Evolutionary conservation across 345 rosid species (phyloP), one percentile per base, ranked within the genome.

Genomic region (Gossypium mustelinum): DNA sequence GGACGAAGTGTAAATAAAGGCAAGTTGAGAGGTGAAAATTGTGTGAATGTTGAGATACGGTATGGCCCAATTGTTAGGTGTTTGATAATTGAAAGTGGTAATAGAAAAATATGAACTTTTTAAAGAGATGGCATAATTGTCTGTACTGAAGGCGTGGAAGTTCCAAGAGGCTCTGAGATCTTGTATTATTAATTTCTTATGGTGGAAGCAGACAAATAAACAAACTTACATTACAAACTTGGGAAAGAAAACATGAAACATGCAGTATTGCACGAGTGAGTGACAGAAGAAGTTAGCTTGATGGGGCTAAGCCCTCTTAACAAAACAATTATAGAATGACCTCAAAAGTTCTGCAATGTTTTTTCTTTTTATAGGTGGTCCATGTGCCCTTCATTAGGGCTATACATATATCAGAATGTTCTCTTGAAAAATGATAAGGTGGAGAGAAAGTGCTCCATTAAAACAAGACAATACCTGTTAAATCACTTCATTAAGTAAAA

Each of bases 261-360:
- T 9, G 71, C 71, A 47, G 39, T 12, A 1, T 67, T 47, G 71
- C 71, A 67, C 54, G 55, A 67, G 71, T 22, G 55, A n/a, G 14
- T 41, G 50, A 64, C 24, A n/a, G 50, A 67, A 45, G 71, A 67
- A 45, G 29, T 22, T 22, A 13, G 55, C 2, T 22, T 67, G 39
- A 67, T 22, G 34, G 55, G 71, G 55, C 39, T 20, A 67, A 54
- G 2, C 71, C 47, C 55, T 45, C 39, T 13, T 18, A 5, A 10
- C 13, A 39, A 3, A 61, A 9, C 67, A 34, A 62, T 14, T 62
- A 62, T 62, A 66, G 5, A 67, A 67, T 2, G 17, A 6, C 2
- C 7, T 22, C 5, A 0, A 13, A 22, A 2, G 7, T 34, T 12
- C n/a, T 12, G 34, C 17, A 12, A 20, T 20, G 18, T 66, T 29